Evolutionary conservation across 176 grass and related monocot genomes (phyloP).

Genomic region (Dendrocalamus sinicus): DNA sequence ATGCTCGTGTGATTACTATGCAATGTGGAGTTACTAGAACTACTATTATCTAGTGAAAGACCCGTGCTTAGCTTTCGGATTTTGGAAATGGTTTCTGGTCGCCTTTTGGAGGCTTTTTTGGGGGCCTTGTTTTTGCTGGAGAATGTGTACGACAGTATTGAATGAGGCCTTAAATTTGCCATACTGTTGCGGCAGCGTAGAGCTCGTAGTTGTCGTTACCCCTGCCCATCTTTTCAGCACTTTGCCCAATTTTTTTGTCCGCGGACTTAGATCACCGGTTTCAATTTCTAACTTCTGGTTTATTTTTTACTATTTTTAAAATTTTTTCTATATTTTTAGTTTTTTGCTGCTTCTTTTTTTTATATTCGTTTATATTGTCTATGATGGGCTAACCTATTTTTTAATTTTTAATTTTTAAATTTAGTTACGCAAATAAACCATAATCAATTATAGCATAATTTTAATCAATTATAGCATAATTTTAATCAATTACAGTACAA

Average conservation of each 20-base stretch:
- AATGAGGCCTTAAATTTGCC: conserved; percentile 52
- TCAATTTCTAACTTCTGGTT: too few species aligned
- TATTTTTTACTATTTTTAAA: too few species aligned
- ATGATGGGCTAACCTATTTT: too few species aligned
- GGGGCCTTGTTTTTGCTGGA: conserved; percentile 14
- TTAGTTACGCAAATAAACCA: too few species aligned
- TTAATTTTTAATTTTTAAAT: too few species aligned
- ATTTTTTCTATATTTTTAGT: too few species aligned
- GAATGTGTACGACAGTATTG: conserved; percentile 59
- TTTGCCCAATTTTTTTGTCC: not conserved
- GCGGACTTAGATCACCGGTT: not conserved
- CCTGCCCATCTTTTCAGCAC: conserved; percentile 30
- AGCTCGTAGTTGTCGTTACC: conserved; percentile 45
- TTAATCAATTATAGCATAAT: too few species aligned
- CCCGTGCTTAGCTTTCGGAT: not conserved
- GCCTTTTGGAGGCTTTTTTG: not conserved
- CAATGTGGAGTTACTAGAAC: not conserved
- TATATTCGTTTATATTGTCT: too few species aligned
- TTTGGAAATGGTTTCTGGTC: not conserved
- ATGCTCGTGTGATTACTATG: not conserved
- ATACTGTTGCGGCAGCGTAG: conserved; percentile 48
- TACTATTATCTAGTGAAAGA: not conserved
- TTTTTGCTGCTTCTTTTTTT: too few species aligned
- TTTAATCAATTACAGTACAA: too few species aligned
- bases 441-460: too few species aligned